phyloP scores from a whole-genome alignment of 257 asterid genomes.

The Salvia splendens region DNA sequence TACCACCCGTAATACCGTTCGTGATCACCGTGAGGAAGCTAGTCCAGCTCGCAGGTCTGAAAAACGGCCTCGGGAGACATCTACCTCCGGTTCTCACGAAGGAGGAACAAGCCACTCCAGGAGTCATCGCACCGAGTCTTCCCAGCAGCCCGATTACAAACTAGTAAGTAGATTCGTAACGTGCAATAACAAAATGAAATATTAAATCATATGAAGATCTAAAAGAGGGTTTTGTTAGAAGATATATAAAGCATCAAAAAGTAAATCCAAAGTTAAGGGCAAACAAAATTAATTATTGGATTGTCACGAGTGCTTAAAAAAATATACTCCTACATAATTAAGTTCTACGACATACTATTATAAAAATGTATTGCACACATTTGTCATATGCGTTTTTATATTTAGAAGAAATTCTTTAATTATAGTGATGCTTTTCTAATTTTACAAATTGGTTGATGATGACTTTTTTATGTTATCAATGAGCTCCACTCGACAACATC shows the following conservation, averaged over 20 bases:
- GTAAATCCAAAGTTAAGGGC: constrained; percentile 27
- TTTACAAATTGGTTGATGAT: background rate
- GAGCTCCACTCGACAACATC: background rate
- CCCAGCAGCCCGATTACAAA: no score
- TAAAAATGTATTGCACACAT: constrained; percentile 9
- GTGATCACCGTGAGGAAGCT: no score
- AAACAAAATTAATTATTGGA: background rate
- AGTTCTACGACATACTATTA: constrained; percentile 5
- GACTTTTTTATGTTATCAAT: background rate
- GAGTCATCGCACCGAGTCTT: no score
- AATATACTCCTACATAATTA: constrained; percentile 8
- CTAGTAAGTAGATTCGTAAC: no score
- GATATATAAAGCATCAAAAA: background rate
- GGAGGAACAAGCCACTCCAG: no score
- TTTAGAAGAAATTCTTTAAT: background rate
- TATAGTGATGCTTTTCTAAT: background rate
- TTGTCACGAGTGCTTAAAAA: background rate
- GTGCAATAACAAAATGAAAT: no score
- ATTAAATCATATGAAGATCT: no score
- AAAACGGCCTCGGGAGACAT: no score
- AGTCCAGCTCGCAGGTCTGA: no score
- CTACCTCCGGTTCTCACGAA: no score
- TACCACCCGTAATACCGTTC: no score
- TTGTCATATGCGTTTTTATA: constrained; percentile 2
- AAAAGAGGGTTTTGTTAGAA: background rate